Evolutionary conservation across 2,329 filamentous ascomycete species (phyloP).

Genomic region (Colletotrichum chlorophyti): DNA sequence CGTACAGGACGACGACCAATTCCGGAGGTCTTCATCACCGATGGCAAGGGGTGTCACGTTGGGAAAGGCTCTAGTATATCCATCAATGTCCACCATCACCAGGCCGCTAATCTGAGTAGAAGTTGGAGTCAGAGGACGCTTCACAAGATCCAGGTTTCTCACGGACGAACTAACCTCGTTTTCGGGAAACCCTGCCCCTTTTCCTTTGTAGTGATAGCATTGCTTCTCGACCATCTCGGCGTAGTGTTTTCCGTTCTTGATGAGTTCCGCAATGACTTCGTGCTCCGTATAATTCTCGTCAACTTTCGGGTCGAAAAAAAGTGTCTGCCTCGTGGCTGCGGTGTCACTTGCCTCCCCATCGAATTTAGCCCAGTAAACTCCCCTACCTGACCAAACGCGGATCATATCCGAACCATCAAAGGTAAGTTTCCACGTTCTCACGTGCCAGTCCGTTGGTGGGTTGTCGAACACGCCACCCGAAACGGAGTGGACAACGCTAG

Average conservation of each 20-base stretch:
- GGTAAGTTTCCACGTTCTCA: not conserved
- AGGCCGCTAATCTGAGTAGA: conserved; percentile 2
- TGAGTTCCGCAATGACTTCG: not conserved
- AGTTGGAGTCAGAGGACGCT: too few species aligned
- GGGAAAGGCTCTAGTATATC: not conserved
- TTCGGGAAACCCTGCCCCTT: conserved; percentile 21
- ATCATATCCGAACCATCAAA: not conserved
- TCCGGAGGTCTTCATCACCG: not conserved
- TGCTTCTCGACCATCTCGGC: not conserved
- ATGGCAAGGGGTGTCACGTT: not conserved
- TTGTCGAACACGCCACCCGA: not conserved
- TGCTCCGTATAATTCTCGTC: not conserved
- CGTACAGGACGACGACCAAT: conserved; percentile 19
- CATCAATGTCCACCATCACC: conserved; percentile 26
- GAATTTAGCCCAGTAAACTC: not conserved
- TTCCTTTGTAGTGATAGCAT: not conserved
- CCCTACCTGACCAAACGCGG: not conserved
- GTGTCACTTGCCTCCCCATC: not conserved
- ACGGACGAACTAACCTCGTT: conserved; percentile 8
- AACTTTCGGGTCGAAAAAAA: not conserved
- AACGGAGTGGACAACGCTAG: not conserved
- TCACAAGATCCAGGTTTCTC: not conserved
- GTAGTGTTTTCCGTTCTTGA: not conserved
- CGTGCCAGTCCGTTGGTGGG: not conserved
- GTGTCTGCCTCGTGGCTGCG: not conserved